These are phyloP conservation scores for Phytophthora foliorum DNA, from an alignment of 352 stramenopile genomes.

Conservation along the genomic window DNA sequence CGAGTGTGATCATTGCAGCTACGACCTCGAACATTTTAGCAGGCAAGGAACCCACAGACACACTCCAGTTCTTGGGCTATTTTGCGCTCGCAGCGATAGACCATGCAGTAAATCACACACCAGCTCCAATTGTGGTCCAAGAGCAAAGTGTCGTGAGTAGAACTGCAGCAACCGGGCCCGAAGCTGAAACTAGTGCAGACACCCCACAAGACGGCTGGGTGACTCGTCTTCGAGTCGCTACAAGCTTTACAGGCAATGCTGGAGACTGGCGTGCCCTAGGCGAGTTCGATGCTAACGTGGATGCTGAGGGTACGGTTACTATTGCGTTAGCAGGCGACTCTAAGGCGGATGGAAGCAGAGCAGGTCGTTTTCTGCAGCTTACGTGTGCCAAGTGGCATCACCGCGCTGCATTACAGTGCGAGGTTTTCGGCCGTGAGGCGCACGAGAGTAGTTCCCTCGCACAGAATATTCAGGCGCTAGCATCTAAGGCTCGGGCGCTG, in stretches of 20 bases:
- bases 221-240: slow-evolving; percentile 65
- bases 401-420: slow-evolving; percentile 66
- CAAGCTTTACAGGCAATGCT: slow-evolving; percentile 59
- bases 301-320: slow-evolving; percentile 40
- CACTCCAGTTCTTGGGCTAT: slow-evolving; percentile 80
- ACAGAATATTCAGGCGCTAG: slow-evolving; percentile 53
- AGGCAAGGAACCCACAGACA: slow-evolving; percentile 80
- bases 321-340: slow-evolving; percentile 41
- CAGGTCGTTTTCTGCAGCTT: slow-evolving; percentile 73
- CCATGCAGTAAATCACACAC: slow-evolving; percentile 50
- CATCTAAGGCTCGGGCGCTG: slow-evolving; percentile 46
- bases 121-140: slow-evolving; percentile 1
- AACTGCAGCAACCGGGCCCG: background rate
- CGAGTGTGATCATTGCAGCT: slow-evolving; percentile 64
- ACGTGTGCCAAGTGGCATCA: slow-evolving; percentile 74
- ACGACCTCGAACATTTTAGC: slow-evolving; percentile 83
- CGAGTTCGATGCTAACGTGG: slow-evolving; percentile 69
- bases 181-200: slow-evolving; percentile 12
- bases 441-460: slow-evolving; percentile 60
- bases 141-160: slow-evolving; percentile 2
- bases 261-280: slow-evolving; percentile 68
- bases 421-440: slow-evolving; percentile 71
- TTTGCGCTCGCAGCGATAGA: slow-evolving; percentile 69
- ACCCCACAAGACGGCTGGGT: slow-evolving; percentile 55
- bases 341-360: slow-evolving; percentile 29